A percentile compares a stretch with the other conserved stretches of the same genome.
phyloP scores from a whole-genome alignment of 441 rosid species.

The Populus tomentosa region DNA sequence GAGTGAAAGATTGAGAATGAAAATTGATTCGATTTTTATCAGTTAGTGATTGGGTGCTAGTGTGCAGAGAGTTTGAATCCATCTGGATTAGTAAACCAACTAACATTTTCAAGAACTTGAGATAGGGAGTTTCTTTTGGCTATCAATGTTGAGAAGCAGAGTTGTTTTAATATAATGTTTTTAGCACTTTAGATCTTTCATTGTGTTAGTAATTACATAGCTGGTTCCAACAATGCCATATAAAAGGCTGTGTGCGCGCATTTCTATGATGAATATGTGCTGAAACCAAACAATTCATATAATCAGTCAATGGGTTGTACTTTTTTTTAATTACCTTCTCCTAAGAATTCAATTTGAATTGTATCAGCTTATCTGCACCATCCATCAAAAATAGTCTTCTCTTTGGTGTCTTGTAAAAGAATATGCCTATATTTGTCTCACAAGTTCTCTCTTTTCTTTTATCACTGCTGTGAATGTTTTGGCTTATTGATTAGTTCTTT shows the following conservation, averaged over 20 bases:
- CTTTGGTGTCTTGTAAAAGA: not conserved
- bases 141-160: not conserved
- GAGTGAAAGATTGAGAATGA: not conserved
- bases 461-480: not conserved
- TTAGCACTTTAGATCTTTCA: not conserved
- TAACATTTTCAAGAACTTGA: not conserved
- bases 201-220: not conserved
- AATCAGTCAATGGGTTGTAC: not conserved
- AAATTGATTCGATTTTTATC: conserved; percentile 1
- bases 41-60: not conserved
- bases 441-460: not conserved
- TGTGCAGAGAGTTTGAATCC: not conserved
- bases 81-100: not conserved
- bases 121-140: not conserved
- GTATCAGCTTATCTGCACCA: not conserved
- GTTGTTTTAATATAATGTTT: not conserved
- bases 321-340: not conserved
- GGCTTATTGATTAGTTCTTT: not conserved
- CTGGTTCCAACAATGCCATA: not conserved
- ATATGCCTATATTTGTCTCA: not conserved
- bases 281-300: not conserved
- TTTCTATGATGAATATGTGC: not conserved
- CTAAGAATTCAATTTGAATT: not conserved
- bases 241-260: not conserved
- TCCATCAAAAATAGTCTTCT: not conserved